Percentiles rank a stretch among this genome's conserved stretches.
Conservation (phyloP, 805 yeast species). For the Candida lessepsii region DNA sequence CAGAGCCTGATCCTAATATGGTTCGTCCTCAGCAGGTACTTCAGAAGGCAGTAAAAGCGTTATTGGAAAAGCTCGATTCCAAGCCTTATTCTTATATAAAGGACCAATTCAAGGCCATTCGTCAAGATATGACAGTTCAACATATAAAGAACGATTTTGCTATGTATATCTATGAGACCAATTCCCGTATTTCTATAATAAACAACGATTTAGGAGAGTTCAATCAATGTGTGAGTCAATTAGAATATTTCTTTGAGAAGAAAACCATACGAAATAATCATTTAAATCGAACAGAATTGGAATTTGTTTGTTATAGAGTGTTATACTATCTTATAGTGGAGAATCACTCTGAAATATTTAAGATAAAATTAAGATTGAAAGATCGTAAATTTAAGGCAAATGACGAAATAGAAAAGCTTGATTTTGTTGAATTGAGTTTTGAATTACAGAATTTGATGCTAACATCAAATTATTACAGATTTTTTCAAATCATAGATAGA, state of each 20-base stretch:
- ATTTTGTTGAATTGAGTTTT: constrained; percentile 16
- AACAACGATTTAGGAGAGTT: constrained; percentile 88
- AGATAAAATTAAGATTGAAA: constrained; percentile 27
- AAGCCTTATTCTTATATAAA: constrained; percentile 69
- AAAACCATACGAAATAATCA: constrained; percentile 11
- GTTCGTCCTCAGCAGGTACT: constrained; percentile 75
- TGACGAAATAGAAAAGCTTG: constrained; percentile 15
- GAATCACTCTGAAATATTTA: constrained; percentile 56
- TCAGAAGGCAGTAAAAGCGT: constrained; percentile 51
- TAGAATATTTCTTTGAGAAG: constrained; percentile 58
- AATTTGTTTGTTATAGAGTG: constrained; percentile 70
- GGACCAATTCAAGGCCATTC: constrained; percentile 85
- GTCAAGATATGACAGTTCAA: constrained; percentile 94
- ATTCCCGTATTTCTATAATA: constrained; percentile 82
- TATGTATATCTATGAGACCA: constrained; percentile 75
- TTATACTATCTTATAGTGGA: constrained; percentile 74
- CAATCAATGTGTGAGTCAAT: constrained; percentile 89
- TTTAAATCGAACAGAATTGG: constrained; percentile 37
- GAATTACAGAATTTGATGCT: constrained; percentile 18
- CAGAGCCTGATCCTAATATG: constrained; percentile 81
- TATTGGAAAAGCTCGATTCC: constrained; percentile 50
- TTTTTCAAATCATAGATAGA: constrained; percentile 38
- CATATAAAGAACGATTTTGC: constrained; percentile 77
- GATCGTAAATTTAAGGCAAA: constrained; percentile 9
- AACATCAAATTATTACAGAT: constrained; percentile 40